Base-by-base conservation (phyloP, 2,329 filamentous ascomycete genomes). In the Pseudovirgaria hyperparasitica region DNA sequence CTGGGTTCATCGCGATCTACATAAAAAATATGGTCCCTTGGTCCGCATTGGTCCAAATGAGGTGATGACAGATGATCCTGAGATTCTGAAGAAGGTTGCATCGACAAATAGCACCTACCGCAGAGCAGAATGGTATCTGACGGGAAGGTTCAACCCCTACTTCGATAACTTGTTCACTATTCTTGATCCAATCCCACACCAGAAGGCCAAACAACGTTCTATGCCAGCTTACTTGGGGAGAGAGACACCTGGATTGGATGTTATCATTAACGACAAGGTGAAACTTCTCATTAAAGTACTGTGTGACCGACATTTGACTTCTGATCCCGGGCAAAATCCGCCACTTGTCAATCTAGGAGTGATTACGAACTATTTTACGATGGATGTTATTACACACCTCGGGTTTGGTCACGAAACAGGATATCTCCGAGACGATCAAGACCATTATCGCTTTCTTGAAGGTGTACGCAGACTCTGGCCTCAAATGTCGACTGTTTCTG, bases 191-290 rank as follows among this genome's bases (percentile, higher is more conserved):
- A 10, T n/a, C 15, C 27, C 11, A 19, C 23, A 25, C 14, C 15
- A 6, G 27, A 17, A 26, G 9, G 32, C 14, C 16, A 22, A 23
- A 21, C 29, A 65, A n/a, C n/a, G n/a, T n/a, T n/a, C n/a, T n/a
- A n/a, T n/a, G n/a, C n/a, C n/a, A n/a, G n/a, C n/a, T 58, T 71
- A 68, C 37, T 62, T 63, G 1, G 66, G 66, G 2, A 58, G 62
- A 24, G 67, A 70, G 25, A 69, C 70, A 23, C 47, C 54, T 3
- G 50, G 55, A 0, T 50, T 71, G 5, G 66, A 72, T 29, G 35
- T 36, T 0, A 54, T 58, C 5, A 55, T 72, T 9, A 58, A 72
- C 34, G 33, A 48, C n/a, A n/a, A n/a, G n/a, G n/a, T n/a, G n/a
- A n/a, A n/a, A n/a, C n/a, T n/a, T n/a, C n/a, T n/a, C n/a, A n/a